These are phyloP conservation scores for Byssochlamys sp. DNA, from an alignment of 2,329 filamentous ascomycete genomes.

Conservation along the genomic window DNA sequence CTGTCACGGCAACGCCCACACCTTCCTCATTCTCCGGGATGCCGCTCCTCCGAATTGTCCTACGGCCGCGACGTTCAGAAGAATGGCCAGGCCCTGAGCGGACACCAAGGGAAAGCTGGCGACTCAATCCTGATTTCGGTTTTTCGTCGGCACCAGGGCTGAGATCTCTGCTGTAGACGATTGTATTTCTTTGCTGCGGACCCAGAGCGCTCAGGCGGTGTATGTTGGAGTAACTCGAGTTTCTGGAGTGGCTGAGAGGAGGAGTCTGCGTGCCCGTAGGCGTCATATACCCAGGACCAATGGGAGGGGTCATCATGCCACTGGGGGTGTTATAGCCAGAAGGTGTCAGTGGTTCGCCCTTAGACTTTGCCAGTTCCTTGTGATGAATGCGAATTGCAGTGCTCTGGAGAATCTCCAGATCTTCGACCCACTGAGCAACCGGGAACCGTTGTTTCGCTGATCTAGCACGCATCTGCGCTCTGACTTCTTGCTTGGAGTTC, in stretches of 20 bases:
- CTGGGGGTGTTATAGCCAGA: slow-evolving; percentile 37
- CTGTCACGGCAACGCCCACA: slow-evolving; percentile 18
- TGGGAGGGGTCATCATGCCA: slow-evolving; percentile 25
- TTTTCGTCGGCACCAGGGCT: slow-evolving; percentile 23
- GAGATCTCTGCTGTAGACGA: slow-evolving; percentile 30
- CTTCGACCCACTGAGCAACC: slow-evolving; percentile 57
- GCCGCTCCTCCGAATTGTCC: slow-evolving; percentile 16
- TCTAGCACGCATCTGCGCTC: slow-evolving; percentile 55
- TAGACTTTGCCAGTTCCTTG: slow-evolving; percentile 30
- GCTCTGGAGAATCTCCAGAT: slow-evolving; percentile 52
- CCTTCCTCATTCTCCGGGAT: slow-evolving; percentile 21
- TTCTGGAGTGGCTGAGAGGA: slow-evolving; percentile 20
- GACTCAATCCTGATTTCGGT: slow-evolving; percentile 23
- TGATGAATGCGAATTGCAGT: slow-evolving; percentile 51
- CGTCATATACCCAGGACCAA: slow-evolving; percentile 16
- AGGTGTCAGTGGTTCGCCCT: slow-evolving; percentile 24
- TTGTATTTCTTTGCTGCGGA: slow-evolving; percentile 30
- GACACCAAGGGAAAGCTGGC: slow-evolving; percentile 31
- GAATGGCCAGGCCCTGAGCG: slow-evolving; percentile 32
- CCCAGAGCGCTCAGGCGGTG: slow-evolving; percentile 25
- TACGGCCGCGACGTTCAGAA: slow-evolving; percentile 18
- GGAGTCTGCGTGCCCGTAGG: slow-evolving; percentile 26
- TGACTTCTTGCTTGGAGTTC: slow-evolving; percentile 45
- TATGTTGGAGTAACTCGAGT: slow-evolving; percentile 18
- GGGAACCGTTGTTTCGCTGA: slow-evolving; percentile 59